Base-by-base conservation (phyloP, 805 yeast species). In the Monosporozyma siamensis region DNA sequence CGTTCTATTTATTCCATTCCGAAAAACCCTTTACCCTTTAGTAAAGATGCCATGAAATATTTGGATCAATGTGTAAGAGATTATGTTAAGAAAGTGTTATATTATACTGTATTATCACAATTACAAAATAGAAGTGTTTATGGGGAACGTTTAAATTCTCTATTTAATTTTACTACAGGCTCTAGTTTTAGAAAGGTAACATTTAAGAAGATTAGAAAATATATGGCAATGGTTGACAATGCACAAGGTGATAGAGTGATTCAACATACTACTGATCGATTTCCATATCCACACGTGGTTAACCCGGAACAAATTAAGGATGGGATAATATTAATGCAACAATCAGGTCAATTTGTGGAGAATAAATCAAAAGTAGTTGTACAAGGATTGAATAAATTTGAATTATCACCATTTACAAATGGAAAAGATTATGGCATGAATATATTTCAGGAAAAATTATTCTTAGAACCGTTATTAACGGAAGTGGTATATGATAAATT, bases 311-410 rank as follows among this genome's bases (percentile, higher is more conserved):
- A 48, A 20, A 48, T 59, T 14, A 9, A 40, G 2, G 46, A 40
- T 6, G 48, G 52, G 1, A 15, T 54, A 6, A 10, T 26, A 14
- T n/a, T 39, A 3, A 39, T 47, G 43, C 42, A 44, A 17, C 29
- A 36, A 18, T 35, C 31, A 4, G 29, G 32, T 4, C 4, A 20
- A 3, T 14, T 5, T 11, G 37, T 25, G 0, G 20, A 34, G n/a
- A 46, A 48, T 1, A 21, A 45, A 6, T 48, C 42, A 14, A 48
- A 44, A 20, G 34, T 29, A 17, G 36, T 47, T n/a, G 25, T 50
- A 4, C 41, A 42, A 23, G 52, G 55, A 7, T 25, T 57, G 21
- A 38, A 46, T 15, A 58, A 58, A 38, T 59, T 51, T 34, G 42
- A 54, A n/a, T 41, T 59, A 3, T 36, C 46, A 17, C n/a, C n/a